Base-by-base conservation (phyloP, 176 grass and related monocot genomes). In the Oryza brachyantha region DNA sequence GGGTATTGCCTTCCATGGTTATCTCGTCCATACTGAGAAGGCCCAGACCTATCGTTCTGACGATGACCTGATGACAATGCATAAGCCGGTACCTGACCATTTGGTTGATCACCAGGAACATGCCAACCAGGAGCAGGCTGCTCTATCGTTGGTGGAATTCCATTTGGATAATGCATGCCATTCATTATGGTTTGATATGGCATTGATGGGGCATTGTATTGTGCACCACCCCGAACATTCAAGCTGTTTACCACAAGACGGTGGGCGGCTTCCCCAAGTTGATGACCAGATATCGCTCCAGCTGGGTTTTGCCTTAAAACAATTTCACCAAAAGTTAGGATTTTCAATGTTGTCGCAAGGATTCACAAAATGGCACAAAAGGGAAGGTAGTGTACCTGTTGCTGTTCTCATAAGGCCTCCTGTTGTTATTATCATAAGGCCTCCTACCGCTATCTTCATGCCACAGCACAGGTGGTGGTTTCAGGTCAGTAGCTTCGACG, bases 401-500 rank as follows among this genome's bases (percentile, higher is more conserved):
- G 57, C 74, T 88, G 84, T 93, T 85, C 68, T 90, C 84, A 89
- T 58, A 66, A 62, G 81, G 84, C 66, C 61, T 93, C 74, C 90
- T 90, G 58, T 73, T 68, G 46, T 29, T 87, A 79, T 93, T 86
- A 61, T 88, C 81, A 86, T 73, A 64, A 70, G 85, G 90, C 77
- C 80, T 91, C 74, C 96, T 88, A 66, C 92, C 90, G 70, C 24
- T 95, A 40, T 95, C 96, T 87, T 99, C 96, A 69, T 99, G 96
- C 96, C 96, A 99, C 48, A 99, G 78, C 81, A 84, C 84, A 71
- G 96, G 96, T 19, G 92, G 96, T 27, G 96, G 96, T 68, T 99
- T 99, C 58, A 99, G 81, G 80, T 99, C 96, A 77, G 84, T 46
- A 11, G 96, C 78, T 78, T 87, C 92, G 40, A 99, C 92, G 74